These are phyloP conservation scores for Rutstroemia sp. DNA, from an alignment of 2,329 filamentous ascomycete genomes.

Conservation along the genomic window DNA sequence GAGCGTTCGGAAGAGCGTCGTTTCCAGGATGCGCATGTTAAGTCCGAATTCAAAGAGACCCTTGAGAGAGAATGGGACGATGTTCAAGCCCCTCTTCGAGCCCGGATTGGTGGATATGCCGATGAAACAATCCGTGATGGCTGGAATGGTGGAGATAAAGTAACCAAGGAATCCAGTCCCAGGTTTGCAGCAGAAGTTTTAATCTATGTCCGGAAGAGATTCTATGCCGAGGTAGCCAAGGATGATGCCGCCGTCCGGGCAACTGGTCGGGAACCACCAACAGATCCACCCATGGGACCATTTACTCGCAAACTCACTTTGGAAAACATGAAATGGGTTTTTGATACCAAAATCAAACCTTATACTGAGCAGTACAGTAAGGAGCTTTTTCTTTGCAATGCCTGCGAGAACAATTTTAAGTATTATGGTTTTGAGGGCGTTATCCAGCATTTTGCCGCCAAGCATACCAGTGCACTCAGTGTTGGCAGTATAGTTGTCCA, in stretches of 20 bases:
- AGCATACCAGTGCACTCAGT: slow-evolving; percentile 67
- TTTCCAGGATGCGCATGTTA: slow-evolving; percentile 31
- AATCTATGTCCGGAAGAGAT: slow-evolving; percentile 57
- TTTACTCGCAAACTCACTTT: slow-evolving; percentile 59
- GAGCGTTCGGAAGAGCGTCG: slow-evolving; percentile 31
- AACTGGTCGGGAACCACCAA: slow-evolving; percentile 37
- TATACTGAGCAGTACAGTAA: slow-evolving; percentile 58
- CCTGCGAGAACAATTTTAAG: slow-evolving; percentile 57
- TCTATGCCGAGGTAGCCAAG: slow-evolving; percentile 53
- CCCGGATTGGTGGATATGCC: slow-evolving; percentile 57
- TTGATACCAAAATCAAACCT: slow-evolving; percentile 68
- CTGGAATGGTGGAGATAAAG: slow-evolving; percentile 57
- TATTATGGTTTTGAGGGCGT: slow-evolving; percentile 71
- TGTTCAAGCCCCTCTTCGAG: slow-evolving; percentile 58
- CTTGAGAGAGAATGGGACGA: slow-evolving; percentile 66
- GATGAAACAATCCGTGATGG: slow-evolving; percentile 60
- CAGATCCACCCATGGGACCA: slow-evolving; percentile 45
- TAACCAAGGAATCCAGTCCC: slow-evolving; percentile 56
- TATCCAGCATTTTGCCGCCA: slow-evolving; percentile 76
- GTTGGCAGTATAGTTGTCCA: slow-evolving; percentile 65
- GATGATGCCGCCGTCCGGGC: slow-evolving; percentile 41
- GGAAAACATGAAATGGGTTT: slow-evolving; percentile 84
- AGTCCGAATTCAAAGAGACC: slow-evolving; percentile 45
- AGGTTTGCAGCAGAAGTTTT: slow-evolving; percentile 68
- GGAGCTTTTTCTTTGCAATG: slow-evolving; percentile 70